A percentile compares a stretch with the other conserved stretches of the same genome.
These are phyloP conservation scores for Scopulariopsis brevicaulis DNA, from an alignment of 2,329 filamentous ascomycete species.

Conservation along the genomic window DNA sequence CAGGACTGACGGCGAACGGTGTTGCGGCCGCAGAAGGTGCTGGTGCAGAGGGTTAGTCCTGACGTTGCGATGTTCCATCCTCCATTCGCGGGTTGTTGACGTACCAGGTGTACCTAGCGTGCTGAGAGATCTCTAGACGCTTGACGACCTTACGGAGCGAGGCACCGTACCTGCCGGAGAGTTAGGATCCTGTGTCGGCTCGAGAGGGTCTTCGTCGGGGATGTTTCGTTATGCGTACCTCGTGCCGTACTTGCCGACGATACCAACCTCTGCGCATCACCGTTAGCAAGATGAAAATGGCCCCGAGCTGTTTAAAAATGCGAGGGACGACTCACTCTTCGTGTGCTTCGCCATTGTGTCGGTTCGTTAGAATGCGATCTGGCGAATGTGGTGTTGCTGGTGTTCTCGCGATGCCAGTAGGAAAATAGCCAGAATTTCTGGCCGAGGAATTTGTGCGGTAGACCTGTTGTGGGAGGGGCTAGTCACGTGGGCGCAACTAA, in stretches of 20 bases:
- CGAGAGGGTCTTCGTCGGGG: background rate
- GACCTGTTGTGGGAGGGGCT: slow-evolving; percentile 2
- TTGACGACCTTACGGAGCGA: slow-evolving; percentile 93
- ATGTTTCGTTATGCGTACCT: slow-evolving; percentile 3
- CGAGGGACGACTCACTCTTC: slow-evolving; percentile 1
- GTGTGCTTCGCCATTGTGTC: slow-evolving; percentile 6
- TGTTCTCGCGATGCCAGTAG: background rate
- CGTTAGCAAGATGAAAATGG: background rate
- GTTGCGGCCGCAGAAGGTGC: slow-evolving; percentile 95
- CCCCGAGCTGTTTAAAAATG: background rate
- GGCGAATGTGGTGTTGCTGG: slow-evolving; percentile 2
- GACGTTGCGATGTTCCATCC: no score
- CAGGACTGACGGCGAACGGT: slow-evolving; percentile 83
- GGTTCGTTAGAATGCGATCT: slow-evolving; percentile 2
- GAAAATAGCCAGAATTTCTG: slow-evolving; percentile 2
- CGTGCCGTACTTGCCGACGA: slow-evolving; percentile 6
- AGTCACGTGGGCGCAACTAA: slow-evolving; percentile 2
- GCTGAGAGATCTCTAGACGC: slow-evolving; percentile 99
- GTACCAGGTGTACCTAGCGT: slow-evolving; percentile 75
- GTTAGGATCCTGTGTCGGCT: slow-evolving; percentile 12
- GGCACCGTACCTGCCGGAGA: slow-evolving; percentile 71
- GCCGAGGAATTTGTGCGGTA: slow-evolving; percentile 3
- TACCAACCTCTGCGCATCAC: slow-evolving; percentile 3
- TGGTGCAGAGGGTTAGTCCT: background rate
- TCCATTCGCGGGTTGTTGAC: background rate